Evolutionary conservation across 768 basidiomycete species (phyloP).

Genomic region (Suillus brevipes): DNA sequence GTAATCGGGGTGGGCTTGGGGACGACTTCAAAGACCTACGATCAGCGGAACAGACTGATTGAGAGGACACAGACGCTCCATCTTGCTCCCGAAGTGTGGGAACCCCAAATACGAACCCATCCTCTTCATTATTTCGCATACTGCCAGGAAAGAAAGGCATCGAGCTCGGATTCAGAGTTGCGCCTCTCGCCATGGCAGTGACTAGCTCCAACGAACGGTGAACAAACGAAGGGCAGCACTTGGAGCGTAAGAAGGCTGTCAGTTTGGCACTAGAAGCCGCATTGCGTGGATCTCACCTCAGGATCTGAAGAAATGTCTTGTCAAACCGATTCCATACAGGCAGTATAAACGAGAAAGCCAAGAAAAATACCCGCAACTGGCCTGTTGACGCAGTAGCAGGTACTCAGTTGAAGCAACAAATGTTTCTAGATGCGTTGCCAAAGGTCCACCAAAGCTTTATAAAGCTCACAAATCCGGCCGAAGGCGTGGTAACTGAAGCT

Average conservation of each 20-base stretch:
- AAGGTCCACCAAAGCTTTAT: conserved; percentile 14
- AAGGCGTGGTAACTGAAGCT: conserved; percentile 21
- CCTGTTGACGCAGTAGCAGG: conserved; percentile 10
- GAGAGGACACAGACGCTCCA: conserved; percentile 52
- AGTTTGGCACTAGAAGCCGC: conserved; percentile 2
- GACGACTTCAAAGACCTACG: conserved; percentile 69
- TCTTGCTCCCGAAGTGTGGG: conserved; percentile 44
- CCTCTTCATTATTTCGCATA: conserved; percentile 57
- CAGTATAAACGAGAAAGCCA: conserved; percentile 4
- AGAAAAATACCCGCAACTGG: conserved; percentile 6
- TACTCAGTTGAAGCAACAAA: conserved; percentile 16
- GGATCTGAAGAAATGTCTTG: conserved; percentile 10
- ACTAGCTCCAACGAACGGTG: conserved; percentile 13
- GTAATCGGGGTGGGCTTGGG: conserved; percentile 52
- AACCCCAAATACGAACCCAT: conserved; percentile 48
- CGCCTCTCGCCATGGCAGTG: conserved; percentile 69
- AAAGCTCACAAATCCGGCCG: conserved; percentile 21
- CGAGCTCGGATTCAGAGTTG: conserved; percentile 77
- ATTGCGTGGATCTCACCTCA: conserved; percentile 23
- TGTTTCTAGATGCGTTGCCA: conserved; percentile 20
- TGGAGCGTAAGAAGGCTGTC: background rate
- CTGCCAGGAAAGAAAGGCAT: conserved; percentile 80
- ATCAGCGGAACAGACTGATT: conserved; percentile 63
- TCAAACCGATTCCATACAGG: conserved; percentile 33
- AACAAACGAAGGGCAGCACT: conserved; percentile 28